Base-by-base conservation (phyloP, 2,329 filamentous ascomycete species). In the Tympanopsis confertula region DNA sequence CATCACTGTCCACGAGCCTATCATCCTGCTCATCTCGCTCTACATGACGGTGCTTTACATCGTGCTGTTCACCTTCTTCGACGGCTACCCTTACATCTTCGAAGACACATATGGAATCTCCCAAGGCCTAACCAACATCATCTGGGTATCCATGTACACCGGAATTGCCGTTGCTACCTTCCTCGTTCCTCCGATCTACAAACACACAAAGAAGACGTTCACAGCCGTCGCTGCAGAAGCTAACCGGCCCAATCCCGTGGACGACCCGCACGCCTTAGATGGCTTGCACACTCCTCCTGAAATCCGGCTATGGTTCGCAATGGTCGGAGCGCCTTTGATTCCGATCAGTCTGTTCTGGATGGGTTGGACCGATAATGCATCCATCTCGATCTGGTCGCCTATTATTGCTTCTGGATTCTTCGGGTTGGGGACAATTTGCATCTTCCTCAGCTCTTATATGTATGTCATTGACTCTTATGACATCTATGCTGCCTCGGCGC, bases 11-110 rank as follows among this genome's bases (percentile, higher is more conserved):
- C 42, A 48, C 29, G 55, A 55, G 15, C 57, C 59, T 1, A 58
- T 62, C 32, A 50, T 61, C 32, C 39, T 58, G 5, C 48, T 66
- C 13, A 50, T 69, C 18, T 56, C 59, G 0, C 44, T 70, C 2
- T 72, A 71, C 41, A 54, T 71, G 35, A 57, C 61, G 0, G 52
- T 71, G 7, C 50, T 66, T 4, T 73, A 72, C 45, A 62, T 66
- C 28, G 55, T 68, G 2, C 50, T 71, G 2, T 72, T 70, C 45
- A 62, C 65, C 2, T 63, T 69, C 41, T 56, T 71, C 22, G 58
- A 63, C 14, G 66, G 66, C 10, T 68, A 65, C 43, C 51, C 58
- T 3, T 61, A 55, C 39, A 63, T 72, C 39, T 71, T 66, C 41
- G 51, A 47, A 2, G 36, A 48, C 4, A 54, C 47, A 2, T 65